Percentiles rank a stretch among this genome's conserved stretches.
Conservation (phyloP, 2,329 filamentous ascomycete species). For the Byssothecium circinans region DNA sequence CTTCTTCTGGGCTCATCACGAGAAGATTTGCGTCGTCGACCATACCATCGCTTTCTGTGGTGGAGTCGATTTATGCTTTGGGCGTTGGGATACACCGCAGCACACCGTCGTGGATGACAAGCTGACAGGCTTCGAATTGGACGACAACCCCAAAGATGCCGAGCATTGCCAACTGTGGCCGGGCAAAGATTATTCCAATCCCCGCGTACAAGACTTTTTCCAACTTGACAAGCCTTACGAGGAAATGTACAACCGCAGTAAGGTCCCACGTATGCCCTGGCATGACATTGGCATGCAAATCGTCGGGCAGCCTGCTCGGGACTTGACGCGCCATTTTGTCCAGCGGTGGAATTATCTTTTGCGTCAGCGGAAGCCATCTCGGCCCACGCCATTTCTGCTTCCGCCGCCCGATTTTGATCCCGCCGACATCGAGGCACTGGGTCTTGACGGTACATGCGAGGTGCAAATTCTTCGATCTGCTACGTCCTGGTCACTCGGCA, state of each 20-base stretch:
- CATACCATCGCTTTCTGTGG: slow-evolving; percentile 95
- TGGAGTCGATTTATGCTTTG: slow-evolving; percentile 94
- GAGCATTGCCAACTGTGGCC: slow-evolving; percentile 96
- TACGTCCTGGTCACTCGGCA: slow-evolving; percentile 87
- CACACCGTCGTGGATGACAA: slow-evolving; percentile 91
- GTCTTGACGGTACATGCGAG: slow-evolving; percentile 90
- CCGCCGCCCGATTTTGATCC: slow-evolving; percentile 89
- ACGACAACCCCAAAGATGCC: slow-evolving; percentile 74
- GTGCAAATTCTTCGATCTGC: slow-evolving; percentile 94
- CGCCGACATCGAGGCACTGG: slow-evolving; percentile 82
- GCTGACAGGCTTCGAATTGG: slow-evolving; percentile 86
- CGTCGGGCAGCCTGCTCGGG: slow-evolving; percentile 90
- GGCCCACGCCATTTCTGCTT: slow-evolving; percentile 89
- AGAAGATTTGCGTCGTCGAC: slow-evolving; percentile 96
- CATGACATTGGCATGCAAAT: slow-evolving; percentile 98
- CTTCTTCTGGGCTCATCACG: slow-evolving; percentile 98
- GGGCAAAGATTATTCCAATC: slow-evolving; percentile 98
- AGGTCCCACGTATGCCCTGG: slow-evolving; percentile 94
- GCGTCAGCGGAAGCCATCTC: slow-evolving; percentile 86
- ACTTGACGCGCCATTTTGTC: slow-evolving; percentile 93
- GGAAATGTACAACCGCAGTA: slow-evolving; percentile 95
- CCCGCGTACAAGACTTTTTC: slow-evolving; percentile 93
- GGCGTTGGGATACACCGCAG: slow-evolving; percentile 94
- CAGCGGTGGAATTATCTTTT: slow-evolving; percentile 98
- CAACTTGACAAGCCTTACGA: slow-evolving; percentile 91